Percentiles rank a stretch among this genome's conserved stretches.
Conservation (phyloP, 2,329 filamentous ascomycete species). For the Epicoccum sorghinum region DNA sequence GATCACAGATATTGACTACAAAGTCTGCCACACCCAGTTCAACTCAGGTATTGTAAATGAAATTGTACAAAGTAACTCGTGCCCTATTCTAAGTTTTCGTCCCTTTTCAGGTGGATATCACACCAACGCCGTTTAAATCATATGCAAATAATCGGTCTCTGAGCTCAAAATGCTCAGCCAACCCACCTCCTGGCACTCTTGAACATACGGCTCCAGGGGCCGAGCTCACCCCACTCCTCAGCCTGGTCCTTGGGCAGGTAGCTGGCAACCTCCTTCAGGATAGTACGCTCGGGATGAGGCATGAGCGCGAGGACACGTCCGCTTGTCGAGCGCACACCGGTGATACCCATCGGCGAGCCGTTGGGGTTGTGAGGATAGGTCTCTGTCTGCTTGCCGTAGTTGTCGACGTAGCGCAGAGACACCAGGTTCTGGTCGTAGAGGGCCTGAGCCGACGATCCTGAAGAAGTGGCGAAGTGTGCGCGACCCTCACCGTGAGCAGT, state of each 20-base stretch:
- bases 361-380: conserved; percentile 90
- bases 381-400: conserved; percentile 75
- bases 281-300: conserved; percentile 92
- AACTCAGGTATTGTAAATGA: too few species aligned
- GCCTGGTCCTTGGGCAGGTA: conserved; percentile 69
- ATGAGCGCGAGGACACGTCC: conserved; percentile 87
- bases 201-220: conserved; percentile 87
- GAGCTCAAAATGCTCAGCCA: conserved; percentile 54
- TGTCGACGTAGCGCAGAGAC: conserved; percentile 84
- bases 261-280: conserved; percentile 78
- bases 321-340: conserved; percentile 76
- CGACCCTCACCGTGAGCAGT: conserved; percentile 92
- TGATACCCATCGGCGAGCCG: conserved; percentile 80
- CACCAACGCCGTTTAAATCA: conserved; percentile 11
- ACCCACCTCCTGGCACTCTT: conserved; percentile 89
- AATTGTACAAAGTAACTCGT: too few species aligned
- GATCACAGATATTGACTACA: too few species aligned
- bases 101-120: conserved; percentile 17
- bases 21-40: too few species aligned
- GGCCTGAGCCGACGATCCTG: conserved; percentile 49
- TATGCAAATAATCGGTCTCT: neutral
- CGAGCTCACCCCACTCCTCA: conserved; percentile 77
- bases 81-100: conserved; percentile 8
- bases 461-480: conserved; percentile 59
- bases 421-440: conserved; percentile 73